These are phyloP conservation scores for Colletotrichum tabaci DNA, from an alignment of 2,329 filamentous ascomycete species.

Conservation along the genomic window DNA sequence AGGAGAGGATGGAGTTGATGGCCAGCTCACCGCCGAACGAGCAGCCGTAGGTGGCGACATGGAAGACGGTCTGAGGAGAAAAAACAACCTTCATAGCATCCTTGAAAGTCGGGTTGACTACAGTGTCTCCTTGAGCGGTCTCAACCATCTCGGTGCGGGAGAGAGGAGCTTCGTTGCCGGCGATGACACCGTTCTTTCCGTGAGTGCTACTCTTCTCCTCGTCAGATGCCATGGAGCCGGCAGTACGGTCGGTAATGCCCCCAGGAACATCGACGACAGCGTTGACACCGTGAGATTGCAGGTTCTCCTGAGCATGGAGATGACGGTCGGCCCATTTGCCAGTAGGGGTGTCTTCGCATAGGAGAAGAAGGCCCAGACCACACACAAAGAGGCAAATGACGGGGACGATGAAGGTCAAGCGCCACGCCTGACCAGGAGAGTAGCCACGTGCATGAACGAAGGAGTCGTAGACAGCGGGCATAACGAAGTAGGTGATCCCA, in stretches of 20 bases:
- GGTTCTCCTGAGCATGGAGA: slow-evolving; percentile 68
- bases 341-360: slow-evolving; percentile 86
- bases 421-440: slow-evolving; percentile 80
- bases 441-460: slow-evolving; percentile 74
- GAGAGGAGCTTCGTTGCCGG: slow-evolving; percentile 61
- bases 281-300: slow-evolving; percentile 63
- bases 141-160: slow-evolving; percentile 68
- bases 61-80: slow-evolving; percentile 69
- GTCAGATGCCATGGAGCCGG: slow-evolving; percentile 48
- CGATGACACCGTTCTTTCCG: slow-evolving; percentile 53
- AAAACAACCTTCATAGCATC: slow-evolving; percentile 62
- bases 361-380: slow-evolving; percentile 77
- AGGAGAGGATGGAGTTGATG: slow-evolving; percentile 72
- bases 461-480: slow-evolving; percentile 91
- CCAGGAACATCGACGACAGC: slow-evolving; percentile 68
- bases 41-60: slow-evolving; percentile 72
- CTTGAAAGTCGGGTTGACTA: slow-evolving; percentile 70
- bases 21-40: slow-evolving; percentile 76
- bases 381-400: slow-evolving; percentile 80
- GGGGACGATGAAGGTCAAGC: slow-evolving; percentile 87
- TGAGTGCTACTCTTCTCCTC: slow-evolving; percentile 54
- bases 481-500: slow-evolving; percentile 93
- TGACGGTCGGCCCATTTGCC: slow-evolving; percentile 85
- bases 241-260: slow-evolving; percentile 58
- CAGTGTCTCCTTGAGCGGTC: slow-evolving; percentile 66